These are phyloP conservation scores for Botryosphaeria agaves DNA, from an alignment of 2,329 filamentous ascomycete genomes.

Conservation along the genomic window DNA sequence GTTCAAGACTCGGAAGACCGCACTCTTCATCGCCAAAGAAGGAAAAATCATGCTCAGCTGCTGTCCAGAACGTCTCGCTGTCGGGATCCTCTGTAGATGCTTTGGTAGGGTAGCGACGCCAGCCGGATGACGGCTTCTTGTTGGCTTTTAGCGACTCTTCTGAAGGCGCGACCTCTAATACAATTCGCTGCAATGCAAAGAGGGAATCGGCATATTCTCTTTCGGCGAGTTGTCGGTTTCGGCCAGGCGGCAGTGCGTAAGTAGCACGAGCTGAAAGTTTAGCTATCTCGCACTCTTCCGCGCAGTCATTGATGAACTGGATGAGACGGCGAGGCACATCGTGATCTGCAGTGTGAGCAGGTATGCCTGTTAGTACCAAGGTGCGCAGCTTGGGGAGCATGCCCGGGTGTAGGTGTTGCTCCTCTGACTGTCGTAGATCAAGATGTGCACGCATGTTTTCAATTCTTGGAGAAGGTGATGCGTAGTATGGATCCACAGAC, in stretches of 20 bases:
- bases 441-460: neutral
- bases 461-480: too few species aligned
- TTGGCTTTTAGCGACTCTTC: too few species aligned
- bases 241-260: constrained; percentile 41
- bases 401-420: constrained; percentile 29
- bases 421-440: neutral
- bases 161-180: constrained; percentile 35
- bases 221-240: constrained; percentile 29
- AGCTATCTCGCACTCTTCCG: constrained; percentile 35
- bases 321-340: constrained; percentile 23
- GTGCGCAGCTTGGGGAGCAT: constrained; percentile 36
- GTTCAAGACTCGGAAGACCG: constrained; percentile 27
- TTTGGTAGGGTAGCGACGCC: constrained; percentile 26
- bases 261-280: constrained; percentile 35
- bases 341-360: constrained; percentile 25
- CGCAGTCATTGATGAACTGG: constrained; percentile 38
- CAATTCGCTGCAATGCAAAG: constrained; percentile 37
- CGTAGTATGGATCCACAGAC: too few species aligned
- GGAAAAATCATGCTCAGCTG: constrained; percentile 41
- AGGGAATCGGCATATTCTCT: constrained; percentile 30
- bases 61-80: constrained; percentile 41
- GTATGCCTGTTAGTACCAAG: constrained; percentile 39
- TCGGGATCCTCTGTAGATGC: constrained; percentile 42
- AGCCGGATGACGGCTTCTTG: constrained; percentile 25
- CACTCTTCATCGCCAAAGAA: constrained; percentile 43